Evolutionary conservation across 2,329 filamentous ascomycete genomes (phyloP).

Genomic region (Sclerotinia nivalis): DNA sequence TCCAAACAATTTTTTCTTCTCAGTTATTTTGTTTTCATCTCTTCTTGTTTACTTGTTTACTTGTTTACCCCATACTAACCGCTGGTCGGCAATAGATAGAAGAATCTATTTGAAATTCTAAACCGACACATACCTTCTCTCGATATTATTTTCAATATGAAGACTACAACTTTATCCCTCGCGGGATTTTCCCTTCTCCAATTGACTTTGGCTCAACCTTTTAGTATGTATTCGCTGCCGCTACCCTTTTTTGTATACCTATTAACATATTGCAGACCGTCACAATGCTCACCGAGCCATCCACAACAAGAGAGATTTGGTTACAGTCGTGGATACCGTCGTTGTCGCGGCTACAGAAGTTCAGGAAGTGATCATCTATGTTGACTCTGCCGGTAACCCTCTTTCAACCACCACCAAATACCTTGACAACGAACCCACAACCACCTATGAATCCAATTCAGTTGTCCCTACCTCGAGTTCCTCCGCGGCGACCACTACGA

Average conservation of each 20-base stretch:
- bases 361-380: slow-evolving; percentile 58
- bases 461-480: slow-evolving; percentile 3
- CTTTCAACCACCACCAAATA: slow-evolving; percentile 46
- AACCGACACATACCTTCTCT: not conserved
- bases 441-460: slow-evolving; percentile 12
- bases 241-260: not conserved
- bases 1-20: not conserved
- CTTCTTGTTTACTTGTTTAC: not conserved
- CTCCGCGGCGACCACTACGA: slow-evolving; percentile 1
- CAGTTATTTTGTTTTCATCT: not conserved
- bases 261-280: slow-evolving; percentile 26
- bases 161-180: slow-evolving; percentile 44
- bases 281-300: slow-evolving; percentile 35
- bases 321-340: slow-evolving; percentile 43
- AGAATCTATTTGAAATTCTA: not conserved
- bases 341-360: slow-evolving; percentile 43
- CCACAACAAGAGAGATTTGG: slow-evolving; percentile 38
- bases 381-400: slow-evolving; percentile 57
- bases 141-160: slow-evolving; percentile 45
- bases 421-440: slow-evolving; percentile 20
- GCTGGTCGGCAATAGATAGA: slow-evolving; percentile 19
- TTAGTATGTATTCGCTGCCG: slow-evolving; percentile 25
- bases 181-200: slow-evolving; percentile 45
- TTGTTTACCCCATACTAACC: not conserved
- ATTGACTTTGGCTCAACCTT: slow-evolving; percentile 47